Evolutionary conservation across 495 filamentous ascomycete species (phyloP).

Genomic region (Aspergillus sparsus): DNA sequence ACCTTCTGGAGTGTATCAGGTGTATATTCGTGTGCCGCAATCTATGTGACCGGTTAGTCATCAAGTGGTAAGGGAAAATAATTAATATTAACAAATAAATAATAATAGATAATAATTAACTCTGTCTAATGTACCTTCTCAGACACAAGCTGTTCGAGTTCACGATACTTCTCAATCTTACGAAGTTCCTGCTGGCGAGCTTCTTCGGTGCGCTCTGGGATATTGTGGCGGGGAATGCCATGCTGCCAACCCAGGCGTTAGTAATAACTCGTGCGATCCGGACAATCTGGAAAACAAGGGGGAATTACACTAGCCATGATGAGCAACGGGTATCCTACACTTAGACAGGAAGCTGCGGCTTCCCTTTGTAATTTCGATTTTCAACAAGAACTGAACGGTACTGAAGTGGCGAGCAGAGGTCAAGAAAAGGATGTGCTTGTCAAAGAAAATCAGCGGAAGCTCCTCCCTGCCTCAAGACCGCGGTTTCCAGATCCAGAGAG

Average conservation of each 20-base stretch:
- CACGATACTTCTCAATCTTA: slow-evolving; percentile 76
- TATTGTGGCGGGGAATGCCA: slow-evolving; percentile 68
- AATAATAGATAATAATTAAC: neutral
- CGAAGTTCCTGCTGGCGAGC: slow-evolving; percentile 67
- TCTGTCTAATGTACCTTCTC: slow-evolving; percentile 47
- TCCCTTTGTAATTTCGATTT: neutral
- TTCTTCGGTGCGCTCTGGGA: slow-evolving; percentile 59
- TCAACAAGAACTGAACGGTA: no score
- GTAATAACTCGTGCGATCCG: neutral
- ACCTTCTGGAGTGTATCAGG: slow-evolving; percentile 70
- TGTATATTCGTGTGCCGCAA: slow-evolving; percentile 60
- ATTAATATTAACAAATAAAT: neutral
- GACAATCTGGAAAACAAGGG: neutral
- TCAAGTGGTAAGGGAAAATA: neutral
- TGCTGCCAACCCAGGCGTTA: slow-evolving; percentile 57
- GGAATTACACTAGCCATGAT: slow-evolving; percentile 54
- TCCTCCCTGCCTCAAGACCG: neutral
- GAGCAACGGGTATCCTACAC: slow-evolving; percentile 1
- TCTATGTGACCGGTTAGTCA: slow-evolving; percentile 38
- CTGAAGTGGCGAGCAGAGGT: no score
- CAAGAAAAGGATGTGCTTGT: neutral
- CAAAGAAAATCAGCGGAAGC: neutral
- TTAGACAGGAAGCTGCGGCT: neutral
- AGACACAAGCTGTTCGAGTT: slow-evolving; percentile 66
- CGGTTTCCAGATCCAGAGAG: slow-evolving; percentile 12